These are phyloP conservation scores for Backusella australiensis DNA, from an alignment of 192 early-diverging fungal genomes.

Conservation along the genomic window DNA sequence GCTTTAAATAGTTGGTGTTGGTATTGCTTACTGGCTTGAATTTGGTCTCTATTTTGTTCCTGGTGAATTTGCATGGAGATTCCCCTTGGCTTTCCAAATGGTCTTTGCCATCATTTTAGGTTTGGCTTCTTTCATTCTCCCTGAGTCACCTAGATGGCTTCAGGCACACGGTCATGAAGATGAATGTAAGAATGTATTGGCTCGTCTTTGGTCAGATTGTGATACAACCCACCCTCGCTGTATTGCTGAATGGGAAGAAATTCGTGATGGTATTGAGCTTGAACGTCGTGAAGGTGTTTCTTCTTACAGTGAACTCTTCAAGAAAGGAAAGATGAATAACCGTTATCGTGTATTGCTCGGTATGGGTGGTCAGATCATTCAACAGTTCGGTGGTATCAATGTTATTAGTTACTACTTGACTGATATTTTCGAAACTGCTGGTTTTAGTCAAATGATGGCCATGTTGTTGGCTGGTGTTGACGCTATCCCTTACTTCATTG, in stretches of 20 bases:
- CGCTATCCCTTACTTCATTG: conserved; percentile 68
- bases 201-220: conserved; percentile 34
- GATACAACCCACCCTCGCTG: conserved; percentile 28
- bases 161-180: conserved; percentile 31
- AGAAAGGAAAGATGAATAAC: conserved; percentile 35
- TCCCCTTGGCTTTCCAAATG: conserved; percentile 37
- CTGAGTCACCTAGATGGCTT: conserved; percentile 37
- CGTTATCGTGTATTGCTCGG: conserved; percentile 38
- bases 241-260: conserved; percentile 37
- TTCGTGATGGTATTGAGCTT: conserved; percentile 33
- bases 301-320: conserved; percentile 33
- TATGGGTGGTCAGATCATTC: conserved; percentile 39
- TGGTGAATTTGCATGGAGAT: conserved; percentile 35
- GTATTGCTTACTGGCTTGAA: conserved; percentile 38
- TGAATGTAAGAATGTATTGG: conserved; percentile 27
- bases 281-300: conserved; percentile 34
- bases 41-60: conserved; percentile 35
- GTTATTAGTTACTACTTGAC: conserved; percentile 32
- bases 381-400: conserved; percentile 42
- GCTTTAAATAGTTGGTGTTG: conserved; percentile 23
- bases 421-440: conserved; percentile 51
- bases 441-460: conserved; percentile 43
- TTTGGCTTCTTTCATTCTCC: conserved; percentile 26
- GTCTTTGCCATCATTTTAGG: conserved; percentile 33
- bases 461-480: conserved; percentile 61